These are phyloP conservation scores for Ambrosia hybrid DNA, from an alignment of 140 eudicot species.

Conservation along the genomic window DNA sequence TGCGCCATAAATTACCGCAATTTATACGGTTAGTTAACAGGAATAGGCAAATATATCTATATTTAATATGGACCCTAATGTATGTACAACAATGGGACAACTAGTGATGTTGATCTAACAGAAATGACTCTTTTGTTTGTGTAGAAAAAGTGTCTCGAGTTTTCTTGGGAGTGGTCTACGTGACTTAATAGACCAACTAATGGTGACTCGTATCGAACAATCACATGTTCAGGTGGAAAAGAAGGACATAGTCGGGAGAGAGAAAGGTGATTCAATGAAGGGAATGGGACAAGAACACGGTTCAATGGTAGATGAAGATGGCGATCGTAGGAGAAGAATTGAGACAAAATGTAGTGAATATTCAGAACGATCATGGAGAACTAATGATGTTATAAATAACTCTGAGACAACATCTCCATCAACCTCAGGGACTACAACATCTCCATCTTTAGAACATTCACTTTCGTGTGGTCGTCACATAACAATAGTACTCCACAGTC, in stretches of 20 bases:
- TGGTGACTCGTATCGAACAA: constrained; percentile 54
- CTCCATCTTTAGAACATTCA: constrained; percentile 51
- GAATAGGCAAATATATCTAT: neutral
- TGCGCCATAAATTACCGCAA: too few relatives aligned
- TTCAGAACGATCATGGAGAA: constrained; percentile 47
- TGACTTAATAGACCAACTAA: constrained; percentile 58
- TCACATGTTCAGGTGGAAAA: constrained; percentile 28
- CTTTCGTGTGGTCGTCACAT: constrained; percentile 21
- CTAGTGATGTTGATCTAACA: neutral
- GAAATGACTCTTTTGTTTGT: constrained; percentile 1
- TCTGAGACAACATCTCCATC: constrained; percentile 26
- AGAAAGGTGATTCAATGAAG: constrained; percentile 15
- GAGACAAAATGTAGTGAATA: constrained; percentile 33
- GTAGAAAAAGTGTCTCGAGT: constrained; percentile 74
- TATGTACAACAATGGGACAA: neutral
- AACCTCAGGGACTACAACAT: constrained; percentile 22
- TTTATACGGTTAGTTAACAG: neutral
- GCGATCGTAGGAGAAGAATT: constrained; percentile 37
- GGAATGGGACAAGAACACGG: constrained; percentile 13
- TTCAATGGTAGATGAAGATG: constrained; percentile 17
- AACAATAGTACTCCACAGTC: constrained; percentile 40
- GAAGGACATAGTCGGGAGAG: neutral
- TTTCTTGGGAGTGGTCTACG: constrained; percentile 68
- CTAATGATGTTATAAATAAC: constrained; percentile 33
- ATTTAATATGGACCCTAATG: neutral